phyloP scores from a whole-genome alignment of 163 green algal species.

The Prototheca wickerhamii region DNA sequence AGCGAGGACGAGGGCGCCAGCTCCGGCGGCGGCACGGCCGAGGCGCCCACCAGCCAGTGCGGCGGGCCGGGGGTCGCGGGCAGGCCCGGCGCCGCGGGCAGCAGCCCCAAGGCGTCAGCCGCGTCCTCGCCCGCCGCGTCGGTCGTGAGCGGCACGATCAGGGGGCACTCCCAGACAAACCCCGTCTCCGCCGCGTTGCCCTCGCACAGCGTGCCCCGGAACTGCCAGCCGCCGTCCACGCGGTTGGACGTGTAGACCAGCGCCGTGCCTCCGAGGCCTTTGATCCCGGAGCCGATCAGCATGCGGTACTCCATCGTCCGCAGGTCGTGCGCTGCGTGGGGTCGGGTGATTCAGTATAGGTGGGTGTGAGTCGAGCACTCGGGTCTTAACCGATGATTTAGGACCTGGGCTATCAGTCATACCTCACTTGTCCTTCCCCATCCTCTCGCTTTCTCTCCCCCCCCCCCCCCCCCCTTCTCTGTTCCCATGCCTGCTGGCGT shows the following conservation, averaged over 20 bases:
- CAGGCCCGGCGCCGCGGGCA: neutral
- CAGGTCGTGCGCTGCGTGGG: neutral
- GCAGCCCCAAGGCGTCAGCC: neutral
- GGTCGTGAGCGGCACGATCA: conserved; percentile 37
- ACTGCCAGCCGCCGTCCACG: conserved; percentile 51
- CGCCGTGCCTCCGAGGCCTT: conserved; percentile 57
- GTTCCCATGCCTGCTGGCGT: neutral
- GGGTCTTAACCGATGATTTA: too few species aligned
- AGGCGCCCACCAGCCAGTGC: neutral
- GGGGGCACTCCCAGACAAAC: conserved; percentile 72
- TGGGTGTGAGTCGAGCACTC: too few species aligned
- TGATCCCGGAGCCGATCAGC: conserved; percentile 69
- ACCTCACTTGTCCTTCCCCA: too few species aligned
- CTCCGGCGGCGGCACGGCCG: neutral
- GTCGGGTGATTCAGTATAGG: neutral
- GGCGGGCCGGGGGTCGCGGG: neutral
- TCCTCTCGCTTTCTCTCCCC: too few species aligned
- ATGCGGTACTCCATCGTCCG: conserved; percentile 24
- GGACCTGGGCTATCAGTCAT: too few species aligned
- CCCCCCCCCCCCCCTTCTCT: neutral
- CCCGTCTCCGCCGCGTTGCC: conserved; percentile 35
- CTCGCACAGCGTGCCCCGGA: conserved; percentile 49
- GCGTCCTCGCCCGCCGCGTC: neutral
- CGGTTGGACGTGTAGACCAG: conserved; percentile 62
- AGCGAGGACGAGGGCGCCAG: neutral